These are phyloP conservation scores for Ramichloridium luteum DNA, from an alignment of 2,329 filamentous ascomycete genomes.

Conservation along the genomic window DNA sequence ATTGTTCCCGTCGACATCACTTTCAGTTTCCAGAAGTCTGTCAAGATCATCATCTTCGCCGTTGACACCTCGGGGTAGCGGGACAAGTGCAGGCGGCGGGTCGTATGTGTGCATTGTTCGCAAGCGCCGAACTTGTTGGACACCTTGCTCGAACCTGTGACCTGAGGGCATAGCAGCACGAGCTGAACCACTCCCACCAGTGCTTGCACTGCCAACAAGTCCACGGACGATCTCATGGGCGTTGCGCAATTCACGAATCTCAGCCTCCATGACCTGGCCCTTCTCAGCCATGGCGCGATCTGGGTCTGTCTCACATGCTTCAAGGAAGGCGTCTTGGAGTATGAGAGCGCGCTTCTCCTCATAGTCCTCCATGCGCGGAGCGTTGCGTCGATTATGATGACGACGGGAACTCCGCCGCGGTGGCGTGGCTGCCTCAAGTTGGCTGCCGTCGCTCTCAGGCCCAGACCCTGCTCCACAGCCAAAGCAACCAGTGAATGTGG, in stretches of 20 bases:
- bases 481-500: too few species aligned
- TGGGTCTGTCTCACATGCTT: conserved; percentile 17
- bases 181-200: conserved; percentile 23
- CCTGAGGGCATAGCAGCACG: too few species aligned
- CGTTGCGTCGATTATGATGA: too few species aligned
- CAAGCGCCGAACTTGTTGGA: neutral
- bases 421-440: too few species aligned
- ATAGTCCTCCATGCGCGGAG: conserved; percentile 31
- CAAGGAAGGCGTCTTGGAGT: conserved; percentile 26
- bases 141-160: neutral
- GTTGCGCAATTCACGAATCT: conserved; percentile 40
- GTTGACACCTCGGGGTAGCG: conserved; percentile 15
- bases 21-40: neutral
- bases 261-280: conserved; percentile 31
- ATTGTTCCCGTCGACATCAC: too few species aligned
- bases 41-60: neutral
- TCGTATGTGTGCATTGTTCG: conserved; percentile 6
- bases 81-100: conserved; percentile 16
- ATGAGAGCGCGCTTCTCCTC: conserved; percentile 42
- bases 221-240: conserved; percentile 40
- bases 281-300: conserved; percentile 34
- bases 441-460: too few species aligned
- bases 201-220: conserved; percentile 17
- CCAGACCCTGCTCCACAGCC: too few species aligned
- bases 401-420: too few species aligned